These are phyloP conservation scores for Rugonectria rugulosa DNA, from an alignment of 2,329 filamentous ascomycete species.

Conservation along the genomic window DNA sequence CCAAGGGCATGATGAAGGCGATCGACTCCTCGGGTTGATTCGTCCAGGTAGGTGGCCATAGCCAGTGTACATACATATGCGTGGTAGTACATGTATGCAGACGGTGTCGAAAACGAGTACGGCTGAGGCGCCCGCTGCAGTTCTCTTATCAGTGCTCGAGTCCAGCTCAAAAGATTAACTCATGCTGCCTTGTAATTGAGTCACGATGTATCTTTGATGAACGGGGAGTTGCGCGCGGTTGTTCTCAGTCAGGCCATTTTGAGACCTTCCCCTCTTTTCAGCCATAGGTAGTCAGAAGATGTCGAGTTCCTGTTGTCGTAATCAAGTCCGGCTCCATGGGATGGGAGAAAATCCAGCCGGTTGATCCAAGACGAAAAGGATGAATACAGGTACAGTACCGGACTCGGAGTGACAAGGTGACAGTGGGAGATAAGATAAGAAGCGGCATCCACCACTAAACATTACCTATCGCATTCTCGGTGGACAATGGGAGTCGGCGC, in stretches of 20 bases:
- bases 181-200: not conserved
- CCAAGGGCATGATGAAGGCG: too few species aligned
- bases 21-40: too few species aligned
- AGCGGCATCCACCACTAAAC: constrained; percentile 28
- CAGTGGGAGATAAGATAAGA: too few species aligned
- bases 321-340: not conserved
- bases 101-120: not conserved
- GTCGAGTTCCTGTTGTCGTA: not conserved
- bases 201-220: not conserved
- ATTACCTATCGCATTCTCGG: constrained; percentile 22
- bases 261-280: not conserved
- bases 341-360: too few species aligned
- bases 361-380: too few species aligned
- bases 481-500: constrained; percentile 36
- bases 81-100: too few species aligned
- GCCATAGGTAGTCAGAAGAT: not conserved
- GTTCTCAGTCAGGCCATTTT: not conserved
- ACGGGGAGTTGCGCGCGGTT: not conserved
- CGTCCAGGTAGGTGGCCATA: not conserved
- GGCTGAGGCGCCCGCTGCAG: not conserved
- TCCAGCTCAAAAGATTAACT: not conserved
- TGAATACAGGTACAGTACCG: too few species aligned
- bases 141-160: not conserved
- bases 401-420: too few species aligned
- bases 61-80: too few species aligned